phyloP scores from a whole-genome alignment of 495 filamentous ascomycete species.

The Aspergillus carlsbadensis region DNA sequence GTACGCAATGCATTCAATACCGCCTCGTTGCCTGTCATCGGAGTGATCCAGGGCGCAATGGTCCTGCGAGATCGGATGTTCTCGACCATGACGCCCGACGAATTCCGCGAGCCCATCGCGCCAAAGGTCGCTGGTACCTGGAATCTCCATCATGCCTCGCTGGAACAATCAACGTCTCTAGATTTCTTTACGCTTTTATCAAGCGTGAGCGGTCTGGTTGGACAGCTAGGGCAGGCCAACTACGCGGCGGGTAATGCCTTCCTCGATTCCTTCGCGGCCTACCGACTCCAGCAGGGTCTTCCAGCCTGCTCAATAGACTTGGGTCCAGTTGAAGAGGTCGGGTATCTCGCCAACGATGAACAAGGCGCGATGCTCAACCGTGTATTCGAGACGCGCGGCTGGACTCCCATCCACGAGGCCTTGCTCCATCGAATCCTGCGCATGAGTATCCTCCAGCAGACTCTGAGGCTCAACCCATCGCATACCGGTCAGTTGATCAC shows the following conservation, averaged over 20 bases:
- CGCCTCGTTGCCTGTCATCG: background rate
- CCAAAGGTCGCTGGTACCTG: slow-evolving; percentile 13
- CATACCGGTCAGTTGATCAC: slow-evolving; percentile 3
- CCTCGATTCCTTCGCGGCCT: slow-evolving; percentile 12
- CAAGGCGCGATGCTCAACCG: background rate
- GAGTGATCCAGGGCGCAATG: slow-evolving; percentile 15
- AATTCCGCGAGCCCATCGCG: slow-evolving; percentile 9
- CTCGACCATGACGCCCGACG: slow-evolving; percentile 10
- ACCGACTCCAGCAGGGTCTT: slow-evolving; percentile 4
- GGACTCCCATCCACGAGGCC: background rate
- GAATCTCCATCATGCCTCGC: slow-evolving; percentile 12
- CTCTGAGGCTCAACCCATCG: background rate
- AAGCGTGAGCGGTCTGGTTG: slow-evolving; percentile 13
- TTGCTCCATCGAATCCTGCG: background rate
- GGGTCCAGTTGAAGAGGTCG: slow-evolving; percentile 13
- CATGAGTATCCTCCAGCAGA: slow-evolving; percentile 2
- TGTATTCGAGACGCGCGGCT: background rate
- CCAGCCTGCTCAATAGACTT: slow-evolving; percentile 7
- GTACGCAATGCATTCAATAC: slow-evolving; percentile 9
- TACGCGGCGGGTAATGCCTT: slow-evolving; percentile 17
- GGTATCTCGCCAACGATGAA: slow-evolving; percentile 7
- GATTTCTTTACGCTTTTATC: slow-evolving; percentile 17
- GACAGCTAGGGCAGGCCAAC: slow-evolving; percentile 15
- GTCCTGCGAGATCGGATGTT: slow-evolving; percentile 12
- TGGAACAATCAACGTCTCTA: background rate